Conservation (phyloP, 495 filamentous ascomycete genomes). For the Chaetomium fimeti region DNA sequence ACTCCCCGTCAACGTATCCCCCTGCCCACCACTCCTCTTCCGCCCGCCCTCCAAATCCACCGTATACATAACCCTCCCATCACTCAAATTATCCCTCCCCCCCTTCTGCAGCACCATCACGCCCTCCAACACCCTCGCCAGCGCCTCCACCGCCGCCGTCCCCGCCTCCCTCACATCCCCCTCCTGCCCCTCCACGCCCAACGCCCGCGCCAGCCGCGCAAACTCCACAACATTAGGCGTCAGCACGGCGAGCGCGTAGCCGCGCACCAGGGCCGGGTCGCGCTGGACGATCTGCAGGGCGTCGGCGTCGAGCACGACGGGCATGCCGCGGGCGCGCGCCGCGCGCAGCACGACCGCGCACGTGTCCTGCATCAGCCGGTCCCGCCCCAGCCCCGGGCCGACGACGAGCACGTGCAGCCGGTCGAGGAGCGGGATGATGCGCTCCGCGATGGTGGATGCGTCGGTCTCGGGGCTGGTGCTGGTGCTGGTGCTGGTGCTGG, state of each 20-base stretch:
- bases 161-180: constrained; percentile 23
- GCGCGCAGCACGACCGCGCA: constrained; percentile 75
- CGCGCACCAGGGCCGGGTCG: constrained; percentile 72
- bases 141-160: constrained; percentile 63
- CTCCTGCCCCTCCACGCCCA: constrained; percentile 53
- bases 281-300: constrained; percentile 74
- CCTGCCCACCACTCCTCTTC: constrained; percentile 92
- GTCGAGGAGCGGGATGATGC: constrained; percentile 75
- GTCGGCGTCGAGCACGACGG: constrained; percentile 91
- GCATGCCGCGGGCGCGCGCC: constrained; percentile 68
- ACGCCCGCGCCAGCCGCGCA: constrained; percentile 68
- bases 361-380: constrained; percentile 85
- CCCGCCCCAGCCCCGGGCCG: constrained; percentile 87
- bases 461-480: constrained; percentile 37
- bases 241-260: constrained; percentile 80
- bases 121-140: constrained; percentile 77
- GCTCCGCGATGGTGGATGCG: constrained; percentile 57
- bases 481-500: constrained; percentile 16
- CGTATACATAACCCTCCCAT: constrained; percentile 70
- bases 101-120: constrained; percentile 93
- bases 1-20: constrained; percentile 89
- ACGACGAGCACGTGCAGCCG: constrained; percentile 92
- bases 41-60: constrained; percentile 74
- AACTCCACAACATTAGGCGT: constrained; percentile 97
- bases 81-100: constrained; percentile 75